A percentile compares a stretch with the other conserved stretches of the same genome.
Conservation (phyloP, 1,139 yeast genomes). For the Lodderomyces parapsilosis region DNA sequence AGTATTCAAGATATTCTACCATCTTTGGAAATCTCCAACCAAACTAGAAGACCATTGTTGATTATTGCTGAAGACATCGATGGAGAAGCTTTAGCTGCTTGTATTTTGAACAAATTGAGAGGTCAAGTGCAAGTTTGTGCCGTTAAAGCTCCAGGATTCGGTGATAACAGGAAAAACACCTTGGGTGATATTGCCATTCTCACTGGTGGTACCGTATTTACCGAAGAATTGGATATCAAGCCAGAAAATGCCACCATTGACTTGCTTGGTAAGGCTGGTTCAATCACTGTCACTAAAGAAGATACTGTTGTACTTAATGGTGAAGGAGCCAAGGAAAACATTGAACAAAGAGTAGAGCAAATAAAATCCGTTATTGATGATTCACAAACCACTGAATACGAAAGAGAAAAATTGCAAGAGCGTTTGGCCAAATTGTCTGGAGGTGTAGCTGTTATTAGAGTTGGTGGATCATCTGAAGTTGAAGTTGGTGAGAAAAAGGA, state of each 20-base stretch:
- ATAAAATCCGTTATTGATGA: slow-evolving; percentile 80
- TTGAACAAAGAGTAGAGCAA: slow-evolving; percentile 93
- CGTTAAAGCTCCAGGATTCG: slow-evolving; percentile 99
- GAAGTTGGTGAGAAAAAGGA: slow-evolving; percentile 99
- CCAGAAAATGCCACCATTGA: slow-evolving; percentile 95
- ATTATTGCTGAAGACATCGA: slow-evolving; percentile 97
- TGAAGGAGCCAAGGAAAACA: slow-evolving; percentile 87
- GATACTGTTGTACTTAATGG: slow-evolving; percentile 96
- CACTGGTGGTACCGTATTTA: slow-evolving; percentile 97
- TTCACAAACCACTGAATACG: slow-evolving; percentile 83
- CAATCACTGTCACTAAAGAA: slow-evolving; percentile 93
- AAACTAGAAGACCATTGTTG: slow-evolving; percentile 90
- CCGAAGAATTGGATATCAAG: slow-evolving; percentile 96
- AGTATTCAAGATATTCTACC: slow-evolving; percentile 92
- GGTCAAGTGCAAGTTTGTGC: slow-evolving; percentile 99
- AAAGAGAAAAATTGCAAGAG: slow-evolving; percentile 96
- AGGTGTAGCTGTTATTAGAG: slow-evolving; percentile 98
- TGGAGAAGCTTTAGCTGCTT: slow-evolving; percentile 99
- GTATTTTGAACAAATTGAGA: slow-evolving; percentile 96
- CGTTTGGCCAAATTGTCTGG: slow-evolving; percentile 98
- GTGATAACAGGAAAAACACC: slow-evolving; percentile 98
- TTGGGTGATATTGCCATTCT: slow-evolving; percentile 96
- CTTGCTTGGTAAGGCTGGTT: slow-evolving; percentile 89
- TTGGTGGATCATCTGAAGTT: slow-evolving; percentile 97
- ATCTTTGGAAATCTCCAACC: slow-evolving; percentile 91